Evolutionary conservation across 768 basidiomycete genomes (phyloP), one percentile per base, ranked within the genome.

Genomic region (Serendipita vermifera): DNA sequence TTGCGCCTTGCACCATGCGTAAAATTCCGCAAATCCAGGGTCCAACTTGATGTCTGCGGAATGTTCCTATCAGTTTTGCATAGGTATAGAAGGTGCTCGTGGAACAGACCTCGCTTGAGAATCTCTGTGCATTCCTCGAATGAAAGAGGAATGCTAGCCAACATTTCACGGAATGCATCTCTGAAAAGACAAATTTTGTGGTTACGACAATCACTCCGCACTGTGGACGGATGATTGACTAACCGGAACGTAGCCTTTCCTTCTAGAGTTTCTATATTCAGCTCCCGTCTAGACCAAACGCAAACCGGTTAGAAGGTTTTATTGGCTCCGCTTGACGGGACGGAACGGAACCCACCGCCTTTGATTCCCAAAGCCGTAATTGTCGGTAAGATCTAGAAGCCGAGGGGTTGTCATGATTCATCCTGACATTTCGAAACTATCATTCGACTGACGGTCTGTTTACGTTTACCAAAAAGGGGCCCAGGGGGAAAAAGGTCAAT

Each of bases 81-180:
- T 14, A 13, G 3, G 32, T 20, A 22, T 13, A n/a, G 29, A 11
- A 3, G 31, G 14, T 33, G 20, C 7, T 38, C 22, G 39, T n/a
- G 33, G 58, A 54, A 36, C 80, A 55, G 58, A 91, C 88, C 83
- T 58, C 83, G 71, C 60, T 78, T 75, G 43, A 96, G 73, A 40
- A 81, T 73, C 33, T 83, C 75, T 65, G 85, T 85, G 70, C 91
- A 97, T 39, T 85, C 80, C n/a, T 89, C 84, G 60, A 94, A 87
- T 3, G 81, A 79, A 62, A 87, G 80, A 2, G 61, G 57, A 3
- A 97, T 80, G 62, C 87, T 91, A 46, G 80, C 71, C 14, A 98
- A 70, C 90, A 94, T 94, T 63, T 81, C 78, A 32, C 78, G 75
- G 71, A 98, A 98, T 0, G 79, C 82, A 71, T 99, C 93, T 65